phyloP scores from a whole-genome alignment of 345 rosid species.

The Citrus hindsii region DNA sequence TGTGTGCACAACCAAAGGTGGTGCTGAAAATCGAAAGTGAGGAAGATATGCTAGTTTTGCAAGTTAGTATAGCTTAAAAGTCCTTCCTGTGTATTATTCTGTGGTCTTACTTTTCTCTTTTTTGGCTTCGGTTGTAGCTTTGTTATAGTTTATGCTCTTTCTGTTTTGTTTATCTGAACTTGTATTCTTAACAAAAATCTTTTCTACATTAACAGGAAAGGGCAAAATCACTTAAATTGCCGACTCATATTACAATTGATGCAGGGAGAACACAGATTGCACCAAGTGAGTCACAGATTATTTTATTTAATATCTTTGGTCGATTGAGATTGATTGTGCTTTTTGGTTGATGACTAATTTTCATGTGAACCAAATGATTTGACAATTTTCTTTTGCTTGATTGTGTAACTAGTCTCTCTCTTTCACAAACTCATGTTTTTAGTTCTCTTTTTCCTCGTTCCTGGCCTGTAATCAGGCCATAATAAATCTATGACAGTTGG shows the following conservation, averaged over 20 bases:
- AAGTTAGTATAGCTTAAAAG: constrained; percentile 49
- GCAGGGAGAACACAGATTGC: constrained; percentile 99
- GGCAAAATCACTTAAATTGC: constrained; percentile 81
- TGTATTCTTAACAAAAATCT: background rate
- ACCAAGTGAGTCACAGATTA: constrained; percentile 70
- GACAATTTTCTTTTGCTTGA: background rate
- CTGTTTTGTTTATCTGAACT: constrained; percentile 1
- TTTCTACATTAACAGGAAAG: constrained; percentile 57
- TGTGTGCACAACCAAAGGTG: constrained; percentile 92
- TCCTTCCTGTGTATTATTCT: background rate
- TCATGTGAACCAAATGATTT: background rate
- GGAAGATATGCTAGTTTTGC: constrained; percentile 87
- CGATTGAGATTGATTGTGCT: background rate
- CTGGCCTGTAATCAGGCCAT: background rate
- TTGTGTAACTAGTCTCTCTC: background rate
- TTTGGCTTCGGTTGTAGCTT: background rate
- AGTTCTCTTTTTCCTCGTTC: background rate
- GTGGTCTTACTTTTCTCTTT: background rate
- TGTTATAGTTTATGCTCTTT: background rate
- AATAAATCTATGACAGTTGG: background rate
- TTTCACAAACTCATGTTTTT: background rate
- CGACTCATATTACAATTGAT: constrained; percentile 93
- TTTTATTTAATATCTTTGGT: background rate
- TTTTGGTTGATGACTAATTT: background rate
- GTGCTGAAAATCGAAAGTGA: constrained; percentile 89